These are phyloP conservation scores for Pyrenochaeta sp. DNA, from an alignment of 2,329 filamentous ascomycete genomes.

Conservation along the genomic window DNA sequence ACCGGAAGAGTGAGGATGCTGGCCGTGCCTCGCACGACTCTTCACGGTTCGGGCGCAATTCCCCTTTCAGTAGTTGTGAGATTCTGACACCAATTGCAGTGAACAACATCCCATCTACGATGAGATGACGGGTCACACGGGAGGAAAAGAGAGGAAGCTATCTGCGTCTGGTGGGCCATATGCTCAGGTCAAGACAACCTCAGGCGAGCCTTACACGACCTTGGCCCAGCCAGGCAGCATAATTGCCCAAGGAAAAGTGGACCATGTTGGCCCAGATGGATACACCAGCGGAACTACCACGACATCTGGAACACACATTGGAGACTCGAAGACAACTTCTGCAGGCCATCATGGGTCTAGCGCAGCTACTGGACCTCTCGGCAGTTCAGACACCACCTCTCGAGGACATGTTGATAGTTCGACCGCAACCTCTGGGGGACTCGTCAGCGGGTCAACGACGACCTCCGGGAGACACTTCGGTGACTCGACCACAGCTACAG, in stretches of 20 bases:
- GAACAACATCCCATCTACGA: conserved; percentile 39
- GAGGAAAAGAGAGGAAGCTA: conserved; percentile 5
- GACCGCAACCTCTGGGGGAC: conserved; percentile 7
- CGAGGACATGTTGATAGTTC: not conserved
- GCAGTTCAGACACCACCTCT: not conserved
- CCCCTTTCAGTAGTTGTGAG: not conserved
- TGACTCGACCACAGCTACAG: not conserved
- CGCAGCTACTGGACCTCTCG: no score
- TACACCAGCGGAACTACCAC: conserved; percentile 2
- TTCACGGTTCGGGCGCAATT: conserved; percentile 12
- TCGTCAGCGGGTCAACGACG: not conserved
- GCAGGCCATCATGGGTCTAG: no score
- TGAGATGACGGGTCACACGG: conserved; percentile 29
- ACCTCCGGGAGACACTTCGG: conserved; percentile 8
- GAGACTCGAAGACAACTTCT: not conserved
- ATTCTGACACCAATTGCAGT: conserved; percentile 11
- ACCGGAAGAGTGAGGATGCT: conserved; percentile 45
- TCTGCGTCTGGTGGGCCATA: conserved; percentile 4
- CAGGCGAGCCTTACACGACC: conserved; percentile 18
- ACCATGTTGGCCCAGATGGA: conserved; percentile 14
- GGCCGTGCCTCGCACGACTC: conserved; percentile 24
- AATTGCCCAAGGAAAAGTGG: conserved; percentile 5
- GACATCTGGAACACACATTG: not conserved
- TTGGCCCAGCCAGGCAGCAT: conserved; percentile 12
- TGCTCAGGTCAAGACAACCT: conserved; percentile 12